These are phyloP conservation scores for Magnaporthiopsis rhizophila DNA, from an alignment of 2,329 filamentous ascomycete genomes.

Conservation along the genomic window DNA sequence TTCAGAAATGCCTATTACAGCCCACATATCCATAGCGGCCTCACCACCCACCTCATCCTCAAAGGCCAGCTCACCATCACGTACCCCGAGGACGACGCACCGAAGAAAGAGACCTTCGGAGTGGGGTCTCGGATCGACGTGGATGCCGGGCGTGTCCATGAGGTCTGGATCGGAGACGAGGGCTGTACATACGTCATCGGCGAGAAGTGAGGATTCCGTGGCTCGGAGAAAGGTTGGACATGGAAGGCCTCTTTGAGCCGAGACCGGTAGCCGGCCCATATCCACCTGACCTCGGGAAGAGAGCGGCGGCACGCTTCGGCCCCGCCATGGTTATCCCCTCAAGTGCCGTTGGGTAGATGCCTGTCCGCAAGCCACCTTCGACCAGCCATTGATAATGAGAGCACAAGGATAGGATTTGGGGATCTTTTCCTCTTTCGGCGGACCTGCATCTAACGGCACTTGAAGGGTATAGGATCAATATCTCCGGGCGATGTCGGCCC, in stretches of 20 bases:
- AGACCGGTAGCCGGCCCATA: not conserved
- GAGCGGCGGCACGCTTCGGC: not conserved
- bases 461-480: not conserved
- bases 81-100: slow-evolving; percentile 51
- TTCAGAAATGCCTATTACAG: slow-evolving; percentile 58
- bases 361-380: no score
- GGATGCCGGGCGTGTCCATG: slow-evolving; percentile 53
- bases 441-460: no score
- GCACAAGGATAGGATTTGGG: no score
- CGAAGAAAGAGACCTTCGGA: slow-evolving; percentile 49
- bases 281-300: not conserved
- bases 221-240: not conserved
- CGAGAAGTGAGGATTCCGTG: slow-evolving; percentile 29
- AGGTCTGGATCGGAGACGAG: slow-evolving; percentile 59
- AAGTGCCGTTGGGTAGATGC: no score
- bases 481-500: not conserved
- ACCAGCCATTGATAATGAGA: no score
- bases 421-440: no score
- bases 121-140: slow-evolving; percentile 59
- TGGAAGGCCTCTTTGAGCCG: not conserved
- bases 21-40: slow-evolving; percentile 55
- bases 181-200: slow-evolving; percentile 64
- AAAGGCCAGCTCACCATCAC: slow-evolving; percentile 57
- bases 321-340: not conserved
- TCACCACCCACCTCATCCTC: slow-evolving; percentile 64